These are phyloP conservation scores for Diaporthe eres DNA, from an alignment of 2,329 filamentous ascomycete genomes.

Conservation along the genomic window DNA sequence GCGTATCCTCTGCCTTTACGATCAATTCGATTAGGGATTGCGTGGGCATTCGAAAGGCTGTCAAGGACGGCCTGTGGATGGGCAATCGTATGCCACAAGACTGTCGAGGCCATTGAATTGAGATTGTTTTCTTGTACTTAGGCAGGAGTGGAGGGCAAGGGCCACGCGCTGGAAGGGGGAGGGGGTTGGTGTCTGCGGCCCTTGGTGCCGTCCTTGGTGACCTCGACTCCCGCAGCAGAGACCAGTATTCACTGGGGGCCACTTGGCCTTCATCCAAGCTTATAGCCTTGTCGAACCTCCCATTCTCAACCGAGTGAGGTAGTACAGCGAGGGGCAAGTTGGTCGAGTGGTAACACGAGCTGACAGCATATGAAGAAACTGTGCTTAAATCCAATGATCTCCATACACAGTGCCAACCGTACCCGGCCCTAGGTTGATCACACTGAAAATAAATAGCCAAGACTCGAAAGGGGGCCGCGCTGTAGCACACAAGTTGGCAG, in stretches of 20 bases:
- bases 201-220: neutral
- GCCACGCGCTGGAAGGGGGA: neutral
- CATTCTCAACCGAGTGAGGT: constrained; percentile 5
- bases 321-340: constrained; percentile 29
- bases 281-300: neutral
- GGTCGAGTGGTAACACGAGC: constrained; percentile 25
- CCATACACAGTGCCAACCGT: constrained; percentile 44
- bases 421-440: constrained; percentile 42
- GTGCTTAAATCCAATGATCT: constrained; percentile 28
- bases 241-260: neutral
- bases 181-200: neutral
- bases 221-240: neutral
- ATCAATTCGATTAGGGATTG: neutral
- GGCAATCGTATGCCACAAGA: no score
- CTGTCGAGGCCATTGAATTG: neutral
- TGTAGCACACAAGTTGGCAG: constrained; percentile 32
- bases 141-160: neutral
- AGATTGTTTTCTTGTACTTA: neutral
- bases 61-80: neutral
- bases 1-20: neutral
- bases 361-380: constrained; percentile 14
- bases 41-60: neutral
- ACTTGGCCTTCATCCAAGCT: constrained; percentile 2
- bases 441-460: constrained; percentile 32
- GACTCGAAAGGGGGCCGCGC: constrained; percentile 34